Conservation (phyloP, 2,329 filamentous ascomycete genomes). For the Fusarium solani-melongenae region DNA sequence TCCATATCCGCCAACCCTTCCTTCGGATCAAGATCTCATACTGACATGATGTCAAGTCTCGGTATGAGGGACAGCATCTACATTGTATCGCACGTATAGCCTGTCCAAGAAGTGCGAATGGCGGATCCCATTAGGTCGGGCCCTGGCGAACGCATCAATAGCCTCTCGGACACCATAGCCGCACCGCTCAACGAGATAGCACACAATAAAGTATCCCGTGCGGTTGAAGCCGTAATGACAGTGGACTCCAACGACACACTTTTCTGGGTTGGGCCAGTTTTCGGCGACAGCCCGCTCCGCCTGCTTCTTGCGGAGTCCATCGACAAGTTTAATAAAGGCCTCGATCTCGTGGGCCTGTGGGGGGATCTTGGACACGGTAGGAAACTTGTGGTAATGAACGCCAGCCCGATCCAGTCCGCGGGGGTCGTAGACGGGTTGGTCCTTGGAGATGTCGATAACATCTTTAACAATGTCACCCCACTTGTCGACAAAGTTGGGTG, state of each 20-base stretch:
- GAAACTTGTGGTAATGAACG: slow-evolving; percentile 84
- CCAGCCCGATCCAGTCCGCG: slow-evolving; percentile 72
- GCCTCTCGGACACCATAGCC: slow-evolving; percentile 79
- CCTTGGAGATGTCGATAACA: slow-evolving; percentile 91
- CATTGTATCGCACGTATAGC: slow-evolving; percentile 79
- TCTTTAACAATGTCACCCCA: slow-evolving; percentile 77
- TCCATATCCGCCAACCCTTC: not conserved
- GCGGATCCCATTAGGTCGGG: slow-evolving; percentile 83
- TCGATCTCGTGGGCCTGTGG: slow-evolving; percentile 68
- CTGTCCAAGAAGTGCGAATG: slow-evolving; percentile 91
- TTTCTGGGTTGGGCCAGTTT: slow-evolving; percentile 52
- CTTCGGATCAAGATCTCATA: not conserved
- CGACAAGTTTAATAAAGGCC: slow-evolving; percentile 66
- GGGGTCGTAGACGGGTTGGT: slow-evolving; percentile 89
- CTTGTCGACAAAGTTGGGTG: slow-evolving; percentile 73
- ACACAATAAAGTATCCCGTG: slow-evolving; percentile 90
- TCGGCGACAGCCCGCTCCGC: slow-evolving; percentile 48
- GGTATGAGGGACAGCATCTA: slow-evolving; percentile 35
- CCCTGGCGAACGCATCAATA: slow-evolving; percentile 79
- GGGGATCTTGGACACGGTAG: slow-evolving; percentile 91
- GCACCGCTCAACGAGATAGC: slow-evolving; percentile 87
- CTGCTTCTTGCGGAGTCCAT: slow-evolving; percentile 68
- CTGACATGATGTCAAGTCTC: not conserved
- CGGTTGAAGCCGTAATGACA: slow-evolving; percentile 98
- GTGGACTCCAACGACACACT: slow-evolving; percentile 80